Evolutionary conservation across 2,329 filamentous ascomycete species (phyloP).

Genomic region (Fusarium euwallaceae): DNA sequence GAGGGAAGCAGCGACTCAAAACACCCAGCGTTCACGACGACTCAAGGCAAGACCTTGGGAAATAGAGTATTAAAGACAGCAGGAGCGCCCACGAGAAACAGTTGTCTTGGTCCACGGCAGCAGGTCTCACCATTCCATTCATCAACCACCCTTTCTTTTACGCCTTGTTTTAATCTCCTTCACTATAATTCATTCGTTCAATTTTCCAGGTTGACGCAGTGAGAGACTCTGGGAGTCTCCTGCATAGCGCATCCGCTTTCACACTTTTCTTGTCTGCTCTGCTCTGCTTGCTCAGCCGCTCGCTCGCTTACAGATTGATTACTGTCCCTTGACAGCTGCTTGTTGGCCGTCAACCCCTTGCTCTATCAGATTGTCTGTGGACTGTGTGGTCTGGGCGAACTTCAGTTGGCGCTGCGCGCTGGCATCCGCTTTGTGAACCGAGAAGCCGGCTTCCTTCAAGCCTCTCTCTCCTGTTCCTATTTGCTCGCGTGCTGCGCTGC

Average conservation of each 20-base stretch:
- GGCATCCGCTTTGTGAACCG: neutral
- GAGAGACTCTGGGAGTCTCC: slow-evolving; percentile 39
- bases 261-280: slow-evolving; percentile 16
- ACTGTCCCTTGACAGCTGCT: slow-evolving; percentile 7
- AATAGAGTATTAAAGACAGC: slow-evolving; percentile 36
- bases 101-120: slow-evolving; percentile 21
- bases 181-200: slow-evolving; percentile 26
- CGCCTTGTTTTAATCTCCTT: slow-evolving; percentile 6
- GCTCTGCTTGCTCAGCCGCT: slow-evolving; percentile 21
- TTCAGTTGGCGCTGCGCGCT: slow-evolving; percentile 18
- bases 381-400: neutral
- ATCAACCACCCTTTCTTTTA: slow-evolving; percentile 1
- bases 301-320: slow-evolving; percentile 36
- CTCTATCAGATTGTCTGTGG: neutral
- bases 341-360: slow-evolving; percentile 3
- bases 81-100: slow-evolving; percentile 22
- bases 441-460: neutral
- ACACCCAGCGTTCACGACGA: slow-evolving; percentile 3
- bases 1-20: slow-evolving; percentile 31
- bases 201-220: slow-evolving; percentile 17
- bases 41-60: slow-evolving; percentile 7
- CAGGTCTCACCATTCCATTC: slow-evolving; percentile 38
- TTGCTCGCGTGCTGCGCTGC: slow-evolving; percentile 33
- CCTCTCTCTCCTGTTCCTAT: slow-evolving; percentile 7
- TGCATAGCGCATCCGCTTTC: slow-evolving; percentile 21